phyloP scores from a whole-genome alignment of 208 protist species.

The Porcisia hertigi region DNA sequence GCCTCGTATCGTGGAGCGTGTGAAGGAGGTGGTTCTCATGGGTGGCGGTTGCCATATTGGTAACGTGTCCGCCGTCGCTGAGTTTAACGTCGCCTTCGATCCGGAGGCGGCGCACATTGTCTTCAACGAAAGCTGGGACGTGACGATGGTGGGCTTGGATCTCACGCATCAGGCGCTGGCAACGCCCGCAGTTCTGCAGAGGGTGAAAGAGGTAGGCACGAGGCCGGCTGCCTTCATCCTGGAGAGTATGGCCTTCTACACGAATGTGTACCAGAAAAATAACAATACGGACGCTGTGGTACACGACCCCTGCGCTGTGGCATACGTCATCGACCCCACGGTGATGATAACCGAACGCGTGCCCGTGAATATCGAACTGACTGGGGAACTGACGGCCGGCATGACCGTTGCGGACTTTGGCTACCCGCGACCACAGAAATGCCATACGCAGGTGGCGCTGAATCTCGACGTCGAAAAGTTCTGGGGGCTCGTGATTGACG shows the following conservation, averaged over 20 bases:
- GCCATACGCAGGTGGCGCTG: constrained; percentile 61
- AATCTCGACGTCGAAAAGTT: constrained; percentile 69
- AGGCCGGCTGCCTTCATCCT: constrained; percentile 38
- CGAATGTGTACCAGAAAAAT: constrained; percentile 43
- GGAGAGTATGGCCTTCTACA: constrained; percentile 60
- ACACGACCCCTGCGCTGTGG: constrained; percentile 82
- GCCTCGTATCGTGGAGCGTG: constrained; percentile 65
- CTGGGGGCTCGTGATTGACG: constrained; percentile 70
- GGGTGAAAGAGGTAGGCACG: constrained; percentile 44
- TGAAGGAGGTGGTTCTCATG: constrained; percentile 84
- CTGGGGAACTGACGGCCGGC: constrained; percentile 40
- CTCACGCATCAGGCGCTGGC: constrained; percentile 77
- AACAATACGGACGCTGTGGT: constrained; percentile 33
- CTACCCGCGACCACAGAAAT: constrained; percentile 32
- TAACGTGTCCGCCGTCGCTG: constrained; percentile 60
- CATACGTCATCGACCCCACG: constrained; percentile 71
- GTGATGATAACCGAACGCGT: constrained; percentile 56
- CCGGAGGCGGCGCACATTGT: constrained; percentile 82
- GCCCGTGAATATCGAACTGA: constrained; percentile 65
- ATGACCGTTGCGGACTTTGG: constrained; percentile 73
- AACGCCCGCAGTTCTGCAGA: constrained; percentile 44
- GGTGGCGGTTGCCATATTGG: constrained; percentile 63
- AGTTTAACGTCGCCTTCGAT: constrained; percentile 83
- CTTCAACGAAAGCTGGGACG: constrained; percentile 53
- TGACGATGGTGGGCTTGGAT: constrained; percentile 87